Base-by-base conservation (phyloP, 805 yeast genomes). In the Saccharomycopsis synnaedendra region DNA sequence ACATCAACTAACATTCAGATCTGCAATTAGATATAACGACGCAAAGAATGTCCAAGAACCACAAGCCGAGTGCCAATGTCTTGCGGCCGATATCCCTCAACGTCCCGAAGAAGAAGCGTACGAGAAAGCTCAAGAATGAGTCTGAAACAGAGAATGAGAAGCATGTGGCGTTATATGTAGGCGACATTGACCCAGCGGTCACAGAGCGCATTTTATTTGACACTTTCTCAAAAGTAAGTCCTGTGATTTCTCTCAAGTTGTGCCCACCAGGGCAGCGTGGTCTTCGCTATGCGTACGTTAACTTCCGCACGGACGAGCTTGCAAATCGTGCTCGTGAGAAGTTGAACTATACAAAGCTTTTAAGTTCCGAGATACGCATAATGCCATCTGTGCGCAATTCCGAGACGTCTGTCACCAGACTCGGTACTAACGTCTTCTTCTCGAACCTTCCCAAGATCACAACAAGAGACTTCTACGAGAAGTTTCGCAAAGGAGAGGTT, bases 271-370 rank as follows among this genome's bases (percentile, higher is more conserved):
- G 65, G 33, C 32, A 32, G 7, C 66, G 75, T n/a, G 73, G 73
- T 29, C 64, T 85, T 48, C 83, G 87, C 3, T 82, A 83, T 61
- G 93, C 87, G 0, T 84, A 82, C 59, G 78, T 82, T 19, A 81
- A 83, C 48, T 82, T 80, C 58, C 62, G 64, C 5, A 63, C 60
- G 4, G 66, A 67, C 41, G 57, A 62, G 6, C 81, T 75, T 46
- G 86, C 86, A 0, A 69, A 69, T 37, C 46, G 49, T 34, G 87
- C 85, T 3, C 66, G 76, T 43, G 79, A 74, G 42, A 69, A 74
- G 6, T 70, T 80, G 62, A 82, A 79, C 59, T 76, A 73, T 54
- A 66, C 67, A 3, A 55, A 55, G 0, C 54, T 76, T 0, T 52
- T 59, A 30, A 64, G 61, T 9, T 64, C 66, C 29, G 81, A 75